Base-by-base conservation (phyloP, 2,329 filamentous ascomycete species). In the Aspergillus sp. region DNA sequence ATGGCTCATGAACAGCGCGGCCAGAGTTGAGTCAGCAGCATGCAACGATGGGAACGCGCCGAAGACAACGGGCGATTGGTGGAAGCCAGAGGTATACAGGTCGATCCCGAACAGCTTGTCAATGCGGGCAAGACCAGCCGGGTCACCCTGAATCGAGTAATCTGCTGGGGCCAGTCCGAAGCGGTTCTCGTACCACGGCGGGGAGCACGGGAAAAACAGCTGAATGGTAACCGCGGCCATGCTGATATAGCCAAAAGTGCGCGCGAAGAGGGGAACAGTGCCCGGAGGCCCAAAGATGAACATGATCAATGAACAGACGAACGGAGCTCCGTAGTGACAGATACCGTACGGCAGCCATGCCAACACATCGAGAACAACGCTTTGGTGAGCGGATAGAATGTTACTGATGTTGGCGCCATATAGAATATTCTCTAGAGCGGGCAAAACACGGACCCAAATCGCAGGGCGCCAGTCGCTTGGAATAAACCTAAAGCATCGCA, bases 381-480 rank as follows among this genome's bases (percentile, higher is more conserved):
- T 88, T 68, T 93, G 90, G 78, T 96, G 91, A 46, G 91, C 91
- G 13, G 93, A 96, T 54, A 98, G 85, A 69, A 97, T 96, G 75
- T 96, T 97, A 79, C 91, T 96, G 57, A 97, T 83, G 77, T 97
- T 97, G 62, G 93, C 92, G 66, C 93, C 93, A 72, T 97, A 98
- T 34, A 98, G 83, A 61, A 98, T 95, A 75, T 98, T 97, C 78
- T 98, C 93, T 63, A 98, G 85, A 17, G 93, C 91, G 4, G 93
- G 93, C 37, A 98, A 84, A 27, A 98, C 91, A 69, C 93, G 91
- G 64, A 97, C 93, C 90, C 92, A 96, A 68, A 97, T 97, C 61
- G 91, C 89, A 59, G 93, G 93, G 65, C 93, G 87, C 79, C 92
- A 95, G 70, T 93, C 89, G 65, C 87, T 85, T 39, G 91, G 89